Base-by-base conservation (phyloP, 2,329 filamentous ascomycete genomes). In the Fusarium buxicola region DNA sequence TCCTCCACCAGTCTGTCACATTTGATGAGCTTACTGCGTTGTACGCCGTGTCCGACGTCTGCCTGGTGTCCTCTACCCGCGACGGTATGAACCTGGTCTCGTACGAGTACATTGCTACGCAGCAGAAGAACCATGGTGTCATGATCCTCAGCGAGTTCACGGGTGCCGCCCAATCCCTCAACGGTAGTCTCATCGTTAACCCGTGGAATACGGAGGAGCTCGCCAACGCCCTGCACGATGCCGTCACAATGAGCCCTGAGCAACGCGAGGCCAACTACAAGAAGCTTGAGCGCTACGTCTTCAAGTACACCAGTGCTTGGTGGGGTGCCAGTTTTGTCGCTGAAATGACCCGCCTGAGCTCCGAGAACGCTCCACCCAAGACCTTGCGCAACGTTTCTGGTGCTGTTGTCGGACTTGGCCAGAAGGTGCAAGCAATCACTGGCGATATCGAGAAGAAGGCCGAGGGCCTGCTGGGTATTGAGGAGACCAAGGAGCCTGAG, bases 31-130 rank as follows among this genome's bases (percentile, higher is more conserved):
- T 99, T 31, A 94, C 96, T 45, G 94, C 94, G 1, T 85, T 98
- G 8, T 98, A 98, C 74, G 92, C 92, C 13, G 90, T 96, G 18
- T 95, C 92, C 4, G 95, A 97, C 74, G 92, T 92, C 39, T 97
- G 94, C 74, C 86, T 98, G 12, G 94, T 96, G 32, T 96, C 91
- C 8, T 97, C 92, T 3, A 98, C 92, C n/a, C 90, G 95, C 45
- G 95, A 99, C 74, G 95, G 95, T 72, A 99, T 99, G 95, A 99
- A 99, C 77, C 84, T 99, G 27, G 95, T 98, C 28, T 96, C 93
- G 1, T 98, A 97, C 78, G 94, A 99, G 78, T 99, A 98, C 80
- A 97, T 99, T 66, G 94, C 94, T 21, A 92, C 92, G 4, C 94
- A 99, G 74, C 87, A 92, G 69, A 89, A 96, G 73, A 89, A 92